Evolutionary conservation across 73 alveolate species (phyloP), one percentile per base, ranked within the genome.

Genomic region (Paramecium caudatum): DNA sequence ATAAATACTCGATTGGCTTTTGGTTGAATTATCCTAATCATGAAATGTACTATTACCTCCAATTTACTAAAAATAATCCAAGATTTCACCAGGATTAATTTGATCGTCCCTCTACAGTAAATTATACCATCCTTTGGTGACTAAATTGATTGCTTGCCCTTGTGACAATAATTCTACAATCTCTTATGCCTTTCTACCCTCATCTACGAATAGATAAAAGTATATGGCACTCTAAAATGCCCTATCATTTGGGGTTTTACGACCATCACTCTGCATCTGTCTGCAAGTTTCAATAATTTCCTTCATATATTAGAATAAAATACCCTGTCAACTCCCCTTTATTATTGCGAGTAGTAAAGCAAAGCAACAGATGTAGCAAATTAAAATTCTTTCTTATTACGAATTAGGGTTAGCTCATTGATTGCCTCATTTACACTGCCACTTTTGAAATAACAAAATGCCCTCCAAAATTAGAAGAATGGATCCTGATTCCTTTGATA

Each of bases 361-460:
- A 97, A 91, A 15, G 99, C 98, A n/a, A 91, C 91, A 21, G 93
- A 50, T 10, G 99, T 94, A 2, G 99, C 98, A 91, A 80, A 96
- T 91, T 96, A 88, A 62, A 95, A 95, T 74, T 98, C 99, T 90
- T 97, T 94, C 88, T 97, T 92, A 49, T 95, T 91, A 90, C 92
- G 90, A 17, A 98, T 91, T 21, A 97, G 90, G 39, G 97, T 97
- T 1, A 96, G 80, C 84, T 98, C 99, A 87, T 99, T 91, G 16
- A 98, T 96, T 32, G 99, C 99, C 80, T 98, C 99, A 45, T 97
- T 97, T 25, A 96, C 95, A 47, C 96, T 70, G 19, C 99, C 99
- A 82, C 95, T 99, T 83, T 97, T 91, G 83, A 96, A 97, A 49
- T 96, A 91, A 50, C 99, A 98, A 84, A 91, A 98, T 36, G 98